Evolutionary conservation across 2,329 filamentous ascomycete genomes (phyloP).

Genomic region (Phoma herbarum): DNA sequence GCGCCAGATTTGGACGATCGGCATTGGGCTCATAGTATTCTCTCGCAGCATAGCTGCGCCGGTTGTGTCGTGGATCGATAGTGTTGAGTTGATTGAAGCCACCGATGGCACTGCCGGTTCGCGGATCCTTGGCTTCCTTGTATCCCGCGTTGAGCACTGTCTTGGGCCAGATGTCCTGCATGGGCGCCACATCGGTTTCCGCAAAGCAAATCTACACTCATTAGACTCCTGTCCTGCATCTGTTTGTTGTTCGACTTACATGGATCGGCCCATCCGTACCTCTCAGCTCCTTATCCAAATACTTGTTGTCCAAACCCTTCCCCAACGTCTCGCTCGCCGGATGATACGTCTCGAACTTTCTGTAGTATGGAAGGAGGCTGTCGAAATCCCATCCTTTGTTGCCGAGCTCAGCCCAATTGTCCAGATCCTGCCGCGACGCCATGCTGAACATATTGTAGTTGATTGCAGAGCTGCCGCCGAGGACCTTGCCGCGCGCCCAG

Average conservation of each 20-base stretch:
- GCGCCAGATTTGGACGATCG: slow-evolving; percentile 56
- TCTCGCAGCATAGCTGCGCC: slow-evolving; percentile 48
- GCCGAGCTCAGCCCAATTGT: slow-evolving; percentile 54
- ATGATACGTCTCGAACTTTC: slow-evolving; percentile 49
- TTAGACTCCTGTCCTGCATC: slow-evolving; percentile 6
- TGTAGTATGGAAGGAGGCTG: slow-evolving; percentile 46
- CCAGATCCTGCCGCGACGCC: slow-evolving; percentile 41
- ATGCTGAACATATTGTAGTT: slow-evolving; percentile 47
- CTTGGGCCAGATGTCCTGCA: slow-evolving; percentile 41
- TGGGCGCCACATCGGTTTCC: slow-evolving; percentile 31
- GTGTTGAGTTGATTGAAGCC: slow-evolving; percentile 44
- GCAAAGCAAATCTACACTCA: slow-evolving; percentile 32
- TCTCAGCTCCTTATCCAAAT: slow-evolving; percentile 35
- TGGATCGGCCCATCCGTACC: slow-evolving; percentile 40
- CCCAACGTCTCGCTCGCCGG: slow-evolving; percentile 31
- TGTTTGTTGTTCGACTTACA: slow-evolving; percentile 13
- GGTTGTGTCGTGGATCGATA: slow-evolving; percentile 36
- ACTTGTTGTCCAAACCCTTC: slow-evolving; percentile 36
- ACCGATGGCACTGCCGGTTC: slow-evolving; percentile 40
- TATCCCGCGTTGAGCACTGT: slow-evolving; percentile 40
- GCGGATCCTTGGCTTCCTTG: slow-evolving; percentile 33
- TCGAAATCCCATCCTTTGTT: slow-evolving; percentile 52
- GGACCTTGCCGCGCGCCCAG: slow-evolving; percentile 42
- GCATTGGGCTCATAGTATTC: slow-evolving; percentile 50
- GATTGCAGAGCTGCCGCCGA: slow-evolving; percentile 52